Conservation (phyloP, 371 early-diverging fungal genomes). For the Mortierella sp. region DNA sequence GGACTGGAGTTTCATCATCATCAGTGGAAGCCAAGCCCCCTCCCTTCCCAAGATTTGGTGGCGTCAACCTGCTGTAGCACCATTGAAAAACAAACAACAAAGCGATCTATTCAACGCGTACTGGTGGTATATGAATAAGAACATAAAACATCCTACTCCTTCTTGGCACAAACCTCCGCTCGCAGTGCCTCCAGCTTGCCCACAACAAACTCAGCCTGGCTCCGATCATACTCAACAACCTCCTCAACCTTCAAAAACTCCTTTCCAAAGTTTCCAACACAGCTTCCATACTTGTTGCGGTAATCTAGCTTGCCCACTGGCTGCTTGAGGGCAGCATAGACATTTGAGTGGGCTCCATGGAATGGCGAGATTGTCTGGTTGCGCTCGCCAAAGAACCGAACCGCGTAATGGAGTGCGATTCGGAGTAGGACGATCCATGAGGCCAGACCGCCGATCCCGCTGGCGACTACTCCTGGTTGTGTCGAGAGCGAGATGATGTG, state of each 20-base stretch:
- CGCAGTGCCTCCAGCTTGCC: slow-evolving; percentile 42
- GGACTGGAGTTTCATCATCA: background rate
- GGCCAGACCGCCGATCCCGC: slow-evolving; percentile 70
- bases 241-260: slow-evolving; percentile 33
- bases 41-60: background rate
- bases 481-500: slow-evolving; percentile 67
- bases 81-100: background rate
- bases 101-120: background rate
- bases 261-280: slow-evolving; percentile 12
- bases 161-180: background rate
- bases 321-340: slow-evolving; percentile 63
- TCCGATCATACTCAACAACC: slow-evolving; percentile 42
- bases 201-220: slow-evolving; percentile 26
- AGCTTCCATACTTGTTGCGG: slow-evolving; percentile 36
- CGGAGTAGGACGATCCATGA: slow-evolving; percentile 61
- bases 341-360: slow-evolving; percentile 67
- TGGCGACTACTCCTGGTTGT: slow-evolving; percentile 82
- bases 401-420: slow-evolving; percentile 62
- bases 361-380: slow-evolving; percentile 73
- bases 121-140: background rate
- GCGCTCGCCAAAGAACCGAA: slow-evolving; percentile 64
- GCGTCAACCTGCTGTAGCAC: background rate
- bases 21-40: background rate
- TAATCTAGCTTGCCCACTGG: slow-evolving; percentile 59
- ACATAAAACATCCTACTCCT: background rate